phyloP scores from a whole-genome alignment of 805 yeast genomes.

The Wickerhamiella occidentalis region DNA sequence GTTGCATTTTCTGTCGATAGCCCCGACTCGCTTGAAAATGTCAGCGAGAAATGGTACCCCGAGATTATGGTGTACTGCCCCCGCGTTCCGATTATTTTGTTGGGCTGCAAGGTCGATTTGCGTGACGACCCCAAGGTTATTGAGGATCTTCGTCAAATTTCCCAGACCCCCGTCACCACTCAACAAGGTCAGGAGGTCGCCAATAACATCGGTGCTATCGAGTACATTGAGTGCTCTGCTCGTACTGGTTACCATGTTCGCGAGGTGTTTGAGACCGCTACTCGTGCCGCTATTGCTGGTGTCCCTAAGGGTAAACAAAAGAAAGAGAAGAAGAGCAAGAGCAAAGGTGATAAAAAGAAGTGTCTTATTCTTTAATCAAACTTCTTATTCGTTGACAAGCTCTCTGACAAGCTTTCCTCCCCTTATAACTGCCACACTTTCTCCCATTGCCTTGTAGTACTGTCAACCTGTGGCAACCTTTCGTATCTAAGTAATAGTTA shows the following conservation, averaged over 20 bases:
- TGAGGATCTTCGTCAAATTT: constrained; percentile 57
- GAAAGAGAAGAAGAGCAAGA: constrained; percentile 20
- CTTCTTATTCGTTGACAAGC: neutral
- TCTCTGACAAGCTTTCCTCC: neutral
- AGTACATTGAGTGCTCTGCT: constrained; percentile 88
- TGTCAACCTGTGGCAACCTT: neutral
- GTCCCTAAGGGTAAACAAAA: constrained; percentile 25
- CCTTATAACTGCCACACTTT: neutral
- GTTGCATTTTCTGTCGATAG: constrained; percentile 78
- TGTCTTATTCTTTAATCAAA: constrained; percentile 13
- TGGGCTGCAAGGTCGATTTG: constrained; percentile 78
- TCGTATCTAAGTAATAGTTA: neutral
- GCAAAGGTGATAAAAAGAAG: constrained; percentile 11
- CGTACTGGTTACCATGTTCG: constrained; percentile 75
- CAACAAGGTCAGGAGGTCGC: constrained; percentile 82
- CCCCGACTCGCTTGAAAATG: constrained; percentile 75
- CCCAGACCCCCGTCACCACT: constrained; percentile 68
- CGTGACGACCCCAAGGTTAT: constrained; percentile 37
- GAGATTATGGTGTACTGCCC: constrained; percentile 79
- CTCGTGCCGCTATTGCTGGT: constrained; percentile 74
- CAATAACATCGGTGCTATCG: constrained; percentile 75
- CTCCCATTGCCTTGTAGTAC: neutral
- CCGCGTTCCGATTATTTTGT: constrained; percentile 62
- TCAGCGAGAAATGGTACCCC: constrained; percentile 73
- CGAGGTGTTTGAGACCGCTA: constrained; percentile 86